Evolutionary conservation across 306 rosid species (phyloP).

Genomic region (Rosa persica): DNA sequence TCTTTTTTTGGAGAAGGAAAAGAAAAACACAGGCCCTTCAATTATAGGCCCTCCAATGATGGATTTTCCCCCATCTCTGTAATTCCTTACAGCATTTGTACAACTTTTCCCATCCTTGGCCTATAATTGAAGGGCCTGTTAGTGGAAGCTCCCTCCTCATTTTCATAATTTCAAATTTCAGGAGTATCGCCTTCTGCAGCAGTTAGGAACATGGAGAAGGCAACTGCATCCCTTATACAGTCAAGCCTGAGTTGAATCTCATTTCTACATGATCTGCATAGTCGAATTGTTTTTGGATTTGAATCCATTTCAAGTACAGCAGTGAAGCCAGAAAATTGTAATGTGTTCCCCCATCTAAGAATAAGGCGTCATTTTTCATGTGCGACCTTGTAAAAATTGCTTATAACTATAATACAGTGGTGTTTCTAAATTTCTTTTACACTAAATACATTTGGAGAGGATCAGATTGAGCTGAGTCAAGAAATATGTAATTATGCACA

Average conservation of each 20-base stretch:
- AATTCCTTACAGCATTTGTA: too few species aligned
- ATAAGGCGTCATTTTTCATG: background rate
- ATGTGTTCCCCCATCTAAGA: background rate
- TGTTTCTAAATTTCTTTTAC: background rate
- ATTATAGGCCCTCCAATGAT: too few species aligned
- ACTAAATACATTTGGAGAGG: background rate
- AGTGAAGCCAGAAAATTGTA: background rate
- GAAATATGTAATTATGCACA: background rate
- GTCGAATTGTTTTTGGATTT: background rate
- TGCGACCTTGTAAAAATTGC: background rate
- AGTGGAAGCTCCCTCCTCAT: slow-evolving; percentile 39
- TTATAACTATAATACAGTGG: background rate
- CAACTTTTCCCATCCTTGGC: too few species aligned
- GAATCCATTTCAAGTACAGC: background rate
- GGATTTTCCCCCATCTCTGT: too few species aligned
- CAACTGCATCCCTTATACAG: slow-evolving; percentile 41
- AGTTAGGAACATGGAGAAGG: slow-evolving; percentile 43
- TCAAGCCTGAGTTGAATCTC: slow-evolving; percentile 20
- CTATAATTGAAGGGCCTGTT: slow-evolving; percentile 31
- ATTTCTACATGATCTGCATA: background rate
- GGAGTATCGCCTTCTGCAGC: slow-evolving; percentile 23
- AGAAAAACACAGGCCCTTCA: too few species aligned
- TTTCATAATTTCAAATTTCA: slow-evolving; percentile 36
- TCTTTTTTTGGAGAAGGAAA: too few species aligned
- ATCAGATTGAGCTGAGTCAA: background rate